A percentile compares a stretch with the other conserved stretches of the same genome.
Evolutionary conservation across 2,329 filamentous ascomycete genomes (phyloP).

Genomic region (Dactylellina drechsleri): DNA sequence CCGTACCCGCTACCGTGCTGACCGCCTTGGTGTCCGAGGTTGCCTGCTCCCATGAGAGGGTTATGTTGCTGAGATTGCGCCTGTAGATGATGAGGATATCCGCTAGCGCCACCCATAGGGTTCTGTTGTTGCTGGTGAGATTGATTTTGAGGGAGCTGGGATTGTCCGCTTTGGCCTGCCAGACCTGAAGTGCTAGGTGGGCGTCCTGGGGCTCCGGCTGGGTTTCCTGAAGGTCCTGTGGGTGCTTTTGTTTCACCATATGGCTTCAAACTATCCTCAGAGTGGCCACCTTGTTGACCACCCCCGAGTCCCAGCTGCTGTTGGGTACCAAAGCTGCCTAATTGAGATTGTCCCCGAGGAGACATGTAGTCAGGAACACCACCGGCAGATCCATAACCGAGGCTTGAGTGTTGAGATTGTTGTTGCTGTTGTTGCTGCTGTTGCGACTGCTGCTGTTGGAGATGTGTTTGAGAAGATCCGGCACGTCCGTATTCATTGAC

Average conservation of each 20-base stretch:
- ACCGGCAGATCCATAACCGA: conserved; percentile 54
- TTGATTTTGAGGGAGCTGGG: conserved; percentile 56
- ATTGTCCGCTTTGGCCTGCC: conserved; percentile 55
- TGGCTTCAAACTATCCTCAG: conserved; percentile 58
- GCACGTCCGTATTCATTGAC: conserved; percentile 57
- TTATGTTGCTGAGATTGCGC: conserved; percentile 50
- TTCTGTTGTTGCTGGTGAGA: conserved; percentile 50
- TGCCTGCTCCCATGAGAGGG: conserved; percentile 45
- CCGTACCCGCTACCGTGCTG: conserved; percentile 45
- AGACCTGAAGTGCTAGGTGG: conserved; percentile 56
- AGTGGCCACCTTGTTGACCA: conserved; percentile 57
- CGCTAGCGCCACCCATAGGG: conserved; percentile 41
- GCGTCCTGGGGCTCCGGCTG: conserved; percentile 57
- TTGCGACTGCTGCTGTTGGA: conserved; percentile 57
- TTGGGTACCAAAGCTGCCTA: conserved; percentile 52
- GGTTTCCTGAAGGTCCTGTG: conserved; percentile 58
- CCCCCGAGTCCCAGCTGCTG: conserved; percentile 57
- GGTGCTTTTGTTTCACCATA: conserved; percentile 59
- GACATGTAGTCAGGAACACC: conserved; percentile 58
- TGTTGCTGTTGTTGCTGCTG: conserved; percentile 57
- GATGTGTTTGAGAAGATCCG: conserved; percentile 59
- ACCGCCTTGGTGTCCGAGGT: conserved; percentile 31
- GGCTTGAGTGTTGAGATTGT: conserved; percentile 58
- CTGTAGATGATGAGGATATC: conserved; percentile 55
- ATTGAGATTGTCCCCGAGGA: conserved; percentile 56